These are phyloP conservation scores for Cladophialophora psammophila DNA, from an alignment of 2,329 filamentous ascomycete genomes.

Conservation along the genomic window DNA sequence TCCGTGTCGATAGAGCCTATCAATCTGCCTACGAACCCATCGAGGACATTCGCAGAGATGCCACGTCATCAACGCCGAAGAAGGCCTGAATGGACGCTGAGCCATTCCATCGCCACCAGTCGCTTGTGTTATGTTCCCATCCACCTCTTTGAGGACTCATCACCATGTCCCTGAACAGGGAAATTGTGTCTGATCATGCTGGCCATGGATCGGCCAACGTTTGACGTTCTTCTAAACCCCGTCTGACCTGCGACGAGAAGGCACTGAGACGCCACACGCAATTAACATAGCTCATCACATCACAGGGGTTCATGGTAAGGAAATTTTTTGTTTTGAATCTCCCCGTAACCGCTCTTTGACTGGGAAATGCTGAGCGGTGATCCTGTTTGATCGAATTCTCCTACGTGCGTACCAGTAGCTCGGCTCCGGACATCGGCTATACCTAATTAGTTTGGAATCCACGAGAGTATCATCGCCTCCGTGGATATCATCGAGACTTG, in stretches of 20 bases:
- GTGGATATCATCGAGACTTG: not conserved
- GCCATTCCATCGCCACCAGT: not conserved
- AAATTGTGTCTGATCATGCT: not conserved
- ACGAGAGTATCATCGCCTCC: not conserved
- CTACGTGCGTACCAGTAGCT: not conserved
- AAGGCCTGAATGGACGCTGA: not conserved
- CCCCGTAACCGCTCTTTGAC: no score
- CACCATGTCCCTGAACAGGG: not conserved
- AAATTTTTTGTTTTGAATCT: no score
- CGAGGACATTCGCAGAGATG: not conserved
- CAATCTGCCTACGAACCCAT: no score
- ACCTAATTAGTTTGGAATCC: not conserved
- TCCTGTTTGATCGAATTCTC: not conserved
- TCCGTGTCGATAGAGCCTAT: no score
- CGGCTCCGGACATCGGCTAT: not conserved
- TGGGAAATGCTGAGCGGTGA: no score
- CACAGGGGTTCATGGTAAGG: no score
- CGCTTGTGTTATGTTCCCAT: not conserved
- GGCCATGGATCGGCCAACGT: not conserved
- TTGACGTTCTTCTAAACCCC: no score
- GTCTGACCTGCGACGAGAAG: no score
- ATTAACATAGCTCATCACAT: no score
- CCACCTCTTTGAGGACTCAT: not conserved
- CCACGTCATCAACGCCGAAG: not conserved
- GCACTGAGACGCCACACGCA: no score